Percentiles rank a stretch among this genome's conserved stretches.
phyloP scores from a whole-genome alignment of 129 eudicot genomes.

The Silybum marianum region DNA sequence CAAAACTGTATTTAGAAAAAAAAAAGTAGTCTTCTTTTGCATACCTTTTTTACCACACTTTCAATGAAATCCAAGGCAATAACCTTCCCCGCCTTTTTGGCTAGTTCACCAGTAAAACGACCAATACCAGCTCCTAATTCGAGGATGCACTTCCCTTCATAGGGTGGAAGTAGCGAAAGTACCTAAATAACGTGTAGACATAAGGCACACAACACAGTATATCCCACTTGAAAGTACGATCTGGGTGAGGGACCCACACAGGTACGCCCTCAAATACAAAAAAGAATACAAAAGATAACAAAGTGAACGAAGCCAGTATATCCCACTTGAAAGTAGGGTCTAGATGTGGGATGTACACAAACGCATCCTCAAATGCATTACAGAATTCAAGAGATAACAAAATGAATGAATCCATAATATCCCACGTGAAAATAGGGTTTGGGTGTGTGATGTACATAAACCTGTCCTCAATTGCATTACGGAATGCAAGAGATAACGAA shows the following conservation, averaged over 20 bases:
- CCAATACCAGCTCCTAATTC: slow-evolving; percentile 98
- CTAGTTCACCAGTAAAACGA: slow-evolving; percentile 91
- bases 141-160: slow-evolving; percentile 74
- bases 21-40: too few relatives aligned
- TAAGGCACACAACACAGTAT: neutral
- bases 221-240: neutral
- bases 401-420: neutral
- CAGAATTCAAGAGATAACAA: neutral
- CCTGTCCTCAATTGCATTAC: neutral
- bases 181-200: slow-evolving; percentile 46
- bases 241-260: neutral
- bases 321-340: neutral
- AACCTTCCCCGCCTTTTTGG: slow-evolving; percentile 64
- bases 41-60: slow-evolving; percentile 73
- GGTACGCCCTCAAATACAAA: neutral
- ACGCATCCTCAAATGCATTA: neutral
- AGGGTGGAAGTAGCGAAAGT: slow-evolving; percentile 82
- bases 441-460: neutral
- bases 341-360: neutral
- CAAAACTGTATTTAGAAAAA: neutral
- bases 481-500: neutral
- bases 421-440: neutral
- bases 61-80: slow-evolving; percentile 85
- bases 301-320: neutral
- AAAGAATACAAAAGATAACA: neutral